phyloP scores from a whole-genome alignment of 768 basidiomycete genomes.

The Russula sp. region DNA sequence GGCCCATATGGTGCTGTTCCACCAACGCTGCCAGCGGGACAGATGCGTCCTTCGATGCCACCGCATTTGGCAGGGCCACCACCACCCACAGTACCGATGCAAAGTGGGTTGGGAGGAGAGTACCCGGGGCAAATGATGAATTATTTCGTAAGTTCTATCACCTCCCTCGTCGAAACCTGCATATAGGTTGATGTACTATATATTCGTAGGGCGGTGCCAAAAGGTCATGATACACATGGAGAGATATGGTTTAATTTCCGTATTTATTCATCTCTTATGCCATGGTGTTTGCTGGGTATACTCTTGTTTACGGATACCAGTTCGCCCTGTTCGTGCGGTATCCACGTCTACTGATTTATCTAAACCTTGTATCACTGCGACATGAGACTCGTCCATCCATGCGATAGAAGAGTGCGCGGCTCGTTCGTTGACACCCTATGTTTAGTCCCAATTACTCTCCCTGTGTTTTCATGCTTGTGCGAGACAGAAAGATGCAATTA shows the following conservation, averaged over 20 bases:
- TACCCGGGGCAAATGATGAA: slow-evolving; percentile 65
- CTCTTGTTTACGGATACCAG: slow-evolving; percentile 1
- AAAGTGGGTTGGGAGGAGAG: slow-evolving; percentile 19
- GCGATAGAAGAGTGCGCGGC: not conserved
- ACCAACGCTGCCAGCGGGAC: slow-evolving; percentile 34
- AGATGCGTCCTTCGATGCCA: slow-evolving; percentile 42
- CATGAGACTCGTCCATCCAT: not conserved
- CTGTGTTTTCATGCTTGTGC: no score
- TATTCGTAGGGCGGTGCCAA: slow-evolving; percentile 6
- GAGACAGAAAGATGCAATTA: not conserved
- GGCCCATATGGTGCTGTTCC: slow-evolving; percentile 21
- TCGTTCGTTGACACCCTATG: not conserved
- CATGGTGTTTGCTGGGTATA: slow-evolving; percentile 1
- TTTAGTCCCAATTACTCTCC: not conserved
- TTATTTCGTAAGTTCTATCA: slow-evolving; percentile 47
- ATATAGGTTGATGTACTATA: not conserved
- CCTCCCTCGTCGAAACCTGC: not conserved
- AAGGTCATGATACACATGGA: slow-evolving; percentile 8
- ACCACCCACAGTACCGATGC: slow-evolving; percentile 21
- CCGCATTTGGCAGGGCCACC: slow-evolving; percentile 40
- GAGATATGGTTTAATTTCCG: not conserved
- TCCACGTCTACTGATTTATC: slow-evolving; percentile 2
- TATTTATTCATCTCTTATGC: slow-evolving; percentile 19
- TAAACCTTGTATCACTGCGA: not conserved
- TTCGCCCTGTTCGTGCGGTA: slow-evolving; percentile 3